These are phyloP conservation scores for Fusarium transvaalense DNA, from an alignment of 2,329 filamentous ascomycete genomes.

Conservation along the genomic window DNA sequence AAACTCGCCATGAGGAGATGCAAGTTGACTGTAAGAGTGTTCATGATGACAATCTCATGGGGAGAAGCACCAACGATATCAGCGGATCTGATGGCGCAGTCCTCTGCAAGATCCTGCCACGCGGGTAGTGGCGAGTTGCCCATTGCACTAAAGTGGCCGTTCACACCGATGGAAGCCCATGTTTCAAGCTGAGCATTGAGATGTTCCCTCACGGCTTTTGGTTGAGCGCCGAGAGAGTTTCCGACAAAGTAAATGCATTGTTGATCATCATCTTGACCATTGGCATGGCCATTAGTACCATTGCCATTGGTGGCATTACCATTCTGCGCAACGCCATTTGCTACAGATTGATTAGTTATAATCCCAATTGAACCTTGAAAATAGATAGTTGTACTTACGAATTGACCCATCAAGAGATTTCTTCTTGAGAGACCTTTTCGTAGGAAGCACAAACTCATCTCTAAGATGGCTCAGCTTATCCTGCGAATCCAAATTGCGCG, in stretches of 20 bases:
- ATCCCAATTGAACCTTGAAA: accelerated
- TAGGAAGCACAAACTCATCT: conserved; percentile 81
- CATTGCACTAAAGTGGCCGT: conserved; percentile 81
- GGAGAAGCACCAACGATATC: conserved; percentile 79
- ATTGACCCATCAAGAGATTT: conserved; percentile 65
- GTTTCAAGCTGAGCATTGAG: conserved; percentile 81
- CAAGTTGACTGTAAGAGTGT: conserved; percentile 84
- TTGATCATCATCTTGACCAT: conserved; percentile 48
- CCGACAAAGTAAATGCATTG: conserved; percentile 83
- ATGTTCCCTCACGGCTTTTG: conserved; percentile 73
- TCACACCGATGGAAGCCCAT: conserved; percentile 87
- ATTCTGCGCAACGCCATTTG: conserved; percentile 27
- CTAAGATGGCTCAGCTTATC: conserved; percentile 73
- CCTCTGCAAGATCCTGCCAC: conserved; percentile 85
- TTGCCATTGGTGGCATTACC: conserved; percentile 16
- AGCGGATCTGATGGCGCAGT: conserved; percentile 76
- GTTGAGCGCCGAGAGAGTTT: conserved; percentile 89
- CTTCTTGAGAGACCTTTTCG: conserved; percentile 76
- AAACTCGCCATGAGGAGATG: conserved; percentile 88
- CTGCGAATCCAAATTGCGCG: conserved; percentile 66
- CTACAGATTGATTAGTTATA: conserved; percentile 2
- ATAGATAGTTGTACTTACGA: conserved; percentile 49
- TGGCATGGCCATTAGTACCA: conserved; percentile 40
- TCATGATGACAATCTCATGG: conserved; percentile 87
- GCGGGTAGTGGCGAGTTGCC: conserved; percentile 75